Conservation (phyloP, 805 yeast genomes). For the Candida coquimbonensis region DNA sequence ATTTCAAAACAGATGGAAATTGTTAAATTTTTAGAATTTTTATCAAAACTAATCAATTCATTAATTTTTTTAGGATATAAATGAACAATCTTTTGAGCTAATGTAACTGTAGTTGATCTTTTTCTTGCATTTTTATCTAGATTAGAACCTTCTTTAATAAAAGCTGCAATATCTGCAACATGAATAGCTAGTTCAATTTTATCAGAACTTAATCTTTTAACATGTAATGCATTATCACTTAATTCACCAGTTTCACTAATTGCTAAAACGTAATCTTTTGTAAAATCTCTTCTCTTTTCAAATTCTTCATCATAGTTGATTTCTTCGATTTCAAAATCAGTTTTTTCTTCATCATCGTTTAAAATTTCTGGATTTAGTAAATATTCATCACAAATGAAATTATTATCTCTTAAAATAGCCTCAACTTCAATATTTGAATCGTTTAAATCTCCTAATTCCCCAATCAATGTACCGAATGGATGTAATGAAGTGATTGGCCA, state of each 20-base stretch:
- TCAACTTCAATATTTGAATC: slow-evolving; percentile 76
- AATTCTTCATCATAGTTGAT: slow-evolving; percentile 23
- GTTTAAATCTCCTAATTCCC: slow-evolving; percentile 76
- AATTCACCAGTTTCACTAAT: slow-evolving; percentile 49
- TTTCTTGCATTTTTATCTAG: slow-evolving; percentile 87
- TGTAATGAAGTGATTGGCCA: slow-evolving; percentile 99
- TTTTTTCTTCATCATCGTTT: slow-evolving; percentile 18
- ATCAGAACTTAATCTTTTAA: slow-evolving; percentile 52
- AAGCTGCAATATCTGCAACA: slow-evolving; percentile 71
- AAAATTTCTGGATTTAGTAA: slow-evolving; percentile 23
- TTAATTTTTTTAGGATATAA: slow-evolving; percentile 64
- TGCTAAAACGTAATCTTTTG: slow-evolving; percentile 56
- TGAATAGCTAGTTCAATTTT: slow-evolving; percentile 82
- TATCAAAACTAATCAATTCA: slow-evolving; percentile 53
- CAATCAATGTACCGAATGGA: slow-evolving; percentile 92
- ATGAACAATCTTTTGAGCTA: slow-evolving; percentile 67
- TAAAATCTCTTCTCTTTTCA: slow-evolving; percentile 43
- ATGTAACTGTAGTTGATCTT: slow-evolving; percentile 81
- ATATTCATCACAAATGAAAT: slow-evolving; percentile 76
- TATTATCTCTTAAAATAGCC: slow-evolving; percentile 82
- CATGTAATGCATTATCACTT: slow-evolving; percentile 77
- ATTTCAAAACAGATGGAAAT: slow-evolving; percentile 76
- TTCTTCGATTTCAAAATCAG: slow-evolving; percentile 27
- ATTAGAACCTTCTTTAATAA: slow-evolving; percentile 61
- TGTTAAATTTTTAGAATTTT: slow-evolving; percentile 54